Conservation (phyloP, 2,329 filamentous ascomycete species). For the Paecilomyces dactylethromorphus region DNA sequence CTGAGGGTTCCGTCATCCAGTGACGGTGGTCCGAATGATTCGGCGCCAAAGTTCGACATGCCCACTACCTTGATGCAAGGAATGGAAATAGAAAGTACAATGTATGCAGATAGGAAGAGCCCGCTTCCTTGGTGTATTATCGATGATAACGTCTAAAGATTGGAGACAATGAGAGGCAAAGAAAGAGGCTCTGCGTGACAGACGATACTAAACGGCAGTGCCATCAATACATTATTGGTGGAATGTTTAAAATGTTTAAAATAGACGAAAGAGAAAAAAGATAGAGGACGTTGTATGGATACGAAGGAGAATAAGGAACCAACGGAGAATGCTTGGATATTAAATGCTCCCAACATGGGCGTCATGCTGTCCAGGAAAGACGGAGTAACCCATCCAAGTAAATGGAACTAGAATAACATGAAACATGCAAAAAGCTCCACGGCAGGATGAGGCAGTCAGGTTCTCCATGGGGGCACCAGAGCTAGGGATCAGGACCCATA, state of each 20-base stretch:
- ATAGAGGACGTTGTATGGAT: slow-evolving; percentile 1
- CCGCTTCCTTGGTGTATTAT: slow-evolving; percentile 16
- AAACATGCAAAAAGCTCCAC: slow-evolving; percentile 34
- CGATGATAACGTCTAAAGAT: slow-evolving; percentile 6
- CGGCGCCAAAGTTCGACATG: not conserved
- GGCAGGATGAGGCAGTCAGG: slow-evolving; percentile 18
- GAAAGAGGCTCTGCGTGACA: slow-evolving; percentile 10
- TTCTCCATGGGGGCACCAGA: slow-evolving; percentile 13
- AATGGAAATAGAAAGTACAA: slow-evolving; percentile 8
- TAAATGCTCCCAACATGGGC: slow-evolving; percentile 29
- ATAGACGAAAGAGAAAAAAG: slow-evolving; percentile 4
- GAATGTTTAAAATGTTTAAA: slow-evolving; percentile 6
- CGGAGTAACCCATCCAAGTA: slow-evolving; percentile 16
- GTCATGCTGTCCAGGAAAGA: slow-evolving; percentile 14
- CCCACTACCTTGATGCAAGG: slow-evolving; percentile 1
- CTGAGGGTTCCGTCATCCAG: not conserved
- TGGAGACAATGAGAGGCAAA: slow-evolving; percentile 2
- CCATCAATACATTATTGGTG: slow-evolving; percentile 14
- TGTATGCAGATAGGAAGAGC: slow-evolving; percentile 8
- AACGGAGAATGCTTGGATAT: slow-evolving; percentile 29
- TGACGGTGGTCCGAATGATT: not conserved
- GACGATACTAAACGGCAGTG: slow-evolving; percentile 2
- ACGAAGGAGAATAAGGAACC: slow-evolving; percentile 6
- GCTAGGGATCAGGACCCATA: slow-evolving; percentile 17
- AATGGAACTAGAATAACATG: slow-evolving; percentile 26